Conservation (phyloP, 2,329 filamentous ascomycete species). For the Pseudogymnoascus pannorum region DNA sequence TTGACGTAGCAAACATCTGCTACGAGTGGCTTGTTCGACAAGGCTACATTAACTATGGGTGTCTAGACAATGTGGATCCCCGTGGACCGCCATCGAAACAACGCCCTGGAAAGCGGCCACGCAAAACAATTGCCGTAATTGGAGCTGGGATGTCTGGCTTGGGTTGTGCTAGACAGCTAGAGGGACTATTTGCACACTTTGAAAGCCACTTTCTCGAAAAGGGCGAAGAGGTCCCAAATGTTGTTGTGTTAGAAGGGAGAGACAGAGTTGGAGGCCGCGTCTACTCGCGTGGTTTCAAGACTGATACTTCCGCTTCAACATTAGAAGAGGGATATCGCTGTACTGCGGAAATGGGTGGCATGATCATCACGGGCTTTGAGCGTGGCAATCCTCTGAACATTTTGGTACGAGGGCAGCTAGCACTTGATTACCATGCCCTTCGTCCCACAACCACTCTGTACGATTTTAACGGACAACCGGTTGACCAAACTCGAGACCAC, state of each 20-base stretch:
- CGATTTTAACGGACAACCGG: constrained; percentile 70
- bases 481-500: constrained; percentile 70
- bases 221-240: constrained; percentile 62
- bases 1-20: constrained; percentile 78
- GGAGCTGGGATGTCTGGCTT: constrained; percentile 93
- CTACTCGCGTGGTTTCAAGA: constrained; percentile 67
- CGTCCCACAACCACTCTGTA: constrained; percentile 80
- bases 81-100: constrained; percentile 29
- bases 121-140: constrained; percentile 75
- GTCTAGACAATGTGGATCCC: constrained; percentile 57
- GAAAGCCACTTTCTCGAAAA: constrained; percentile 56
- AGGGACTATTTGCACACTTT: constrained; percentile 78
- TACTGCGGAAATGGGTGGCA: constrained; percentile 94
- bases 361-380: constrained; percentile 97
- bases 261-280: constrained; percentile 84
- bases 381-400: constrained; percentile 89
- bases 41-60: constrained; percentile 96
- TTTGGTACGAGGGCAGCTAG: constrained; percentile 83
- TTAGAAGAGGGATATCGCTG: constrained; percentile 52
- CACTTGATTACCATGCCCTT: constrained; percentile 76
- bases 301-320: constrained; percentile 41
- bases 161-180: constrained; percentile 83
- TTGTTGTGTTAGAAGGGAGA: constrained; percentile 81
- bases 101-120: constrained; percentile 38
- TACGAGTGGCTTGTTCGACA: constrained; percentile 87